Conservation (phyloP, 345 rosid species). For the Lenwebbia sp. region DNA sequence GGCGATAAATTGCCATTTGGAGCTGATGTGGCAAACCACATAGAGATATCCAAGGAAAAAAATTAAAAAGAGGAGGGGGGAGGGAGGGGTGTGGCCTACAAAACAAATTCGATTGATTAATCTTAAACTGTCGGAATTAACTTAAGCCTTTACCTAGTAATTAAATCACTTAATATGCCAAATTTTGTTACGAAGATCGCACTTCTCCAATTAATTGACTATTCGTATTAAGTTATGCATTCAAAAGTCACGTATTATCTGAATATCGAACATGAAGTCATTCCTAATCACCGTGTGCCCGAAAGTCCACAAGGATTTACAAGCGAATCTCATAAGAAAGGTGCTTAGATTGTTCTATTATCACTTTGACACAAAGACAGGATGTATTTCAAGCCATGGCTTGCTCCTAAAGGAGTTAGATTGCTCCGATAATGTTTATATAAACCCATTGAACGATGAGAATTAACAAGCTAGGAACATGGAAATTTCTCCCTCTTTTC, state of each 20-base stretch:
- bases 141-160: neutral
- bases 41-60: neutral
- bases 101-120: neutral
- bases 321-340: neutral
- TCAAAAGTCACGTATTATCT: fast-evolving
- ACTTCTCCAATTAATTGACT: neutral
- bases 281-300: neutral
- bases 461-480: neutral
- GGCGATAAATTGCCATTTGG: neutral
- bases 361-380: neutral
- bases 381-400: neutral
- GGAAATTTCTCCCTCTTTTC: neutral
- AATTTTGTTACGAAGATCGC: neutral
- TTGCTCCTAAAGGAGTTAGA: neutral
- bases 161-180: neutral
- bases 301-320: neutral
- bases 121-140: neutral
- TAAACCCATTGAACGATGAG: neutral
- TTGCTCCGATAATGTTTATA: neutral
- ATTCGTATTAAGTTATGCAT: neutral
- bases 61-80: neutral
- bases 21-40: neutral
- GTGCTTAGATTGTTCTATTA: neutral
- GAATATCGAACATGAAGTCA: neutral
- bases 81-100: neutral